Conservation (phyloP, 768 basidiomycete genomes). For the Suillus brevipes region DNA sequence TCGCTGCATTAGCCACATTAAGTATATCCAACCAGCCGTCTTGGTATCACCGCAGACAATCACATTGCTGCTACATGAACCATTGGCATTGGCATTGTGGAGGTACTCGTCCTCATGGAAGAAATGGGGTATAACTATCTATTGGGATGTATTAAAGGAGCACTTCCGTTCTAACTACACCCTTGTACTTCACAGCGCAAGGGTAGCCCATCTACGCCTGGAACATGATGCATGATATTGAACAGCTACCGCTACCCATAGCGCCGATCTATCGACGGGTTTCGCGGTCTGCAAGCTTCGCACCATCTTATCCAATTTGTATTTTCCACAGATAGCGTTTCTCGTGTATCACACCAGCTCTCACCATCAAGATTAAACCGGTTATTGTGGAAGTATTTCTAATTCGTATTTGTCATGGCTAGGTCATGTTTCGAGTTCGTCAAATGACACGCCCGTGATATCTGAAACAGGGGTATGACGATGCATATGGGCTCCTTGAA, state of each 20-base stretch:
- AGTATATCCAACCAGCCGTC: neutral
- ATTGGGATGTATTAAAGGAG: neutral
- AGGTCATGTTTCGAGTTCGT: neutral
- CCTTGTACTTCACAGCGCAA: neutral
- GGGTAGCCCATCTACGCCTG: neutral
- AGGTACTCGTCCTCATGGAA: neutral
- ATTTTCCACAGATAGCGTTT: neutral
- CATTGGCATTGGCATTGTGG: neutral
- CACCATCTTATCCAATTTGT: neutral
- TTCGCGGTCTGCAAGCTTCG: neutral
- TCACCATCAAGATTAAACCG: neutral
- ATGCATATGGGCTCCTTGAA: too few relatives aligned
- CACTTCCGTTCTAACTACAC: neutral
- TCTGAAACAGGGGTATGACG: constrained; percentile 1
- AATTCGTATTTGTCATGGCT: neutral
- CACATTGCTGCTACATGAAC: neutral
- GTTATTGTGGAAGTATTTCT: neutral
- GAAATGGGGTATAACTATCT: neutral
- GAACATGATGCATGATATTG: too few relatives aligned
- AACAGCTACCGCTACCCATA: neutral
- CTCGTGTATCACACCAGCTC: neutral
- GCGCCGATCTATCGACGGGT: neutral
- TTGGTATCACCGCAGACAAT: neutral
- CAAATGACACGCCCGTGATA: neutral
- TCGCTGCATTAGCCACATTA: neutral